Conservation (phyloP, 805 yeast genomes). For the Phaffomyces antillensis region DNA sequence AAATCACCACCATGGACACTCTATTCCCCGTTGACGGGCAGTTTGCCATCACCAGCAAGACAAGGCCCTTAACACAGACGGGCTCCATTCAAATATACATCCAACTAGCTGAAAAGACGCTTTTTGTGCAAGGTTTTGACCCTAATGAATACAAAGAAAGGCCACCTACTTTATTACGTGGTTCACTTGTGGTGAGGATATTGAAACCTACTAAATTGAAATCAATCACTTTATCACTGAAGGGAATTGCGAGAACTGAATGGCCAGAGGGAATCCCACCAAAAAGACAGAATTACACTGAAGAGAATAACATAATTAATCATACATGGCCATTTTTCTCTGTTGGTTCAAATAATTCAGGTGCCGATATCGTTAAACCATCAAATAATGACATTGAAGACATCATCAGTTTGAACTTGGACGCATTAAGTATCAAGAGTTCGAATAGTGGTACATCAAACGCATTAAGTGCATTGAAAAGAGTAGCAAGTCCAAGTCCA, state of each 20-base stretch:
- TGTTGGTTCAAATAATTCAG: conserved; percentile 22
- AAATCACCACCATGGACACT: conserved; percentile 28
- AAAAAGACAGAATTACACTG: conserved; percentile 58
- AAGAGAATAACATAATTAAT: conserved; percentile 55
- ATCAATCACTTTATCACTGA: conserved; percentile 50
- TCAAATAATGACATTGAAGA: conserved; percentile 1
- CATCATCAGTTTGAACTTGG: conserved; percentile 16
- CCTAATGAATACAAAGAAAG: conserved; percentile 52
- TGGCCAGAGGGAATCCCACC: conserved; percentile 99
- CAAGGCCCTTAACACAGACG: conserved; percentile 50
- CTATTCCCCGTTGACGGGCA: conserved; percentile 45
- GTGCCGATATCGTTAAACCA: conserved; percentile 32
- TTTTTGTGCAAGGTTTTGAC: conserved; percentile 79
- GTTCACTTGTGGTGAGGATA: conserved; percentile 64
- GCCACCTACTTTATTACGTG: conserved; percentile 78
- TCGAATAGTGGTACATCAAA: conserved; percentile 3
- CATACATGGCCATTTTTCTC: conserved; percentile 91
- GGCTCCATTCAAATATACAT: conserved; percentile 65
- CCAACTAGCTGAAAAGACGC: conserved; percentile 69
- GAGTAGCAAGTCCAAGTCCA: conserved; percentile 23
- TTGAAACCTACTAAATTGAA: conserved; percentile 68
- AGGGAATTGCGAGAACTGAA: conserved; percentile 72
- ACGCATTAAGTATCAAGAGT: conserved; percentile 10
- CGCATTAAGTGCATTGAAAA: conserved; percentile 18
- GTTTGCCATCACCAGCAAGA: conserved; percentile 34